Conservation (phyloP, 495 filamentous ascomycete species). For the Neurospora sp. region DNA sequence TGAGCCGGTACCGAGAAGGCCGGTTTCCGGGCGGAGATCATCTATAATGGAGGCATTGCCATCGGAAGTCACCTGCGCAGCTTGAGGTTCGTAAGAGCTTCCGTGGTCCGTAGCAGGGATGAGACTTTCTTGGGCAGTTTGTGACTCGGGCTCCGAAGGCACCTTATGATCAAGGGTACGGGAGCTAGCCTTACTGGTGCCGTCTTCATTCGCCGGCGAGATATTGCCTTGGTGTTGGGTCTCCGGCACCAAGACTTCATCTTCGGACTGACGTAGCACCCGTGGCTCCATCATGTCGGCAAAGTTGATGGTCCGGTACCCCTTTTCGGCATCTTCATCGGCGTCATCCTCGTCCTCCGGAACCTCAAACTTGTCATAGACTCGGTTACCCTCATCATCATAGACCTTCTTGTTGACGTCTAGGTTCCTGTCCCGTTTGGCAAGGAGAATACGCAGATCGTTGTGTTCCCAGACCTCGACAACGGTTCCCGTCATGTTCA, state of each 20-base stretch:
- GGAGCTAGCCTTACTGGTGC: background rate
- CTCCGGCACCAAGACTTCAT: background rate
- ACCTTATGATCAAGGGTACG: conserved; percentile 9
- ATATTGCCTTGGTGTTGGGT: background rate
- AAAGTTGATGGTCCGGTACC: conserved; percentile 26
- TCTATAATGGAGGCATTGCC: conserved; percentile 9
- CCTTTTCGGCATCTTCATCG: conserved; percentile 16
- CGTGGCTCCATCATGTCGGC: conserved; percentile 37
- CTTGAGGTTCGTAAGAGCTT: background rate
- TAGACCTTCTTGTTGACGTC: conserved; percentile 37
- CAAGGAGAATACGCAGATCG: conserved; percentile 50
- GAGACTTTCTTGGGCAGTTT: conserved; percentile 8
- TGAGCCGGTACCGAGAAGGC: conserved; percentile 15
- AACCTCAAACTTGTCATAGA: conserved; percentile 39
- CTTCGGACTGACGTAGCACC: conserved; percentile 21
- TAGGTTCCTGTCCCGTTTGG: conserved; percentile 54
- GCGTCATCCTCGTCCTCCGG: conserved; percentile 30
- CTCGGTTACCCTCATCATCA: conserved; percentile 30
- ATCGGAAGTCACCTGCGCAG: background rate
- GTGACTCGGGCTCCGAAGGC: conserved; percentile 1
- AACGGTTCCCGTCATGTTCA: conserved; percentile 57
- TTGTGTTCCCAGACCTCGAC: conserved; percentile 34
- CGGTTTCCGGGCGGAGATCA: conserved; percentile 17
- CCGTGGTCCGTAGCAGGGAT: conserved; percentile 8
- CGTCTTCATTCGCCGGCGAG: background rate